phyloP scores from a whole-genome alignment of 1,284 basidiomycete genomes.

The Sanguinoderma infundibulare region DNA sequence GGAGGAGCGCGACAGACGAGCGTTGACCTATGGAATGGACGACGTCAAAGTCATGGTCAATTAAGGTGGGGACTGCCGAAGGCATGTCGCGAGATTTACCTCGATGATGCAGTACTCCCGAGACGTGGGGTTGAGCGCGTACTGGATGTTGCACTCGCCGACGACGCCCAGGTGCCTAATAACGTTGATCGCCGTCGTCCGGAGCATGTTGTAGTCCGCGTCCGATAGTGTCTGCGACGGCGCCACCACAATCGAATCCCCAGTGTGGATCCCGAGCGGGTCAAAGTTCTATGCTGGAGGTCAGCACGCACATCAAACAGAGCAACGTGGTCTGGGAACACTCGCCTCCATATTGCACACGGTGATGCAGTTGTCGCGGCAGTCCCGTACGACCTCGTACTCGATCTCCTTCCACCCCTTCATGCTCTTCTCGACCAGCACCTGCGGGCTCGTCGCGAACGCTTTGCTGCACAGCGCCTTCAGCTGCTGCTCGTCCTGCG shows the following conservation, averaged over 20 bases:
- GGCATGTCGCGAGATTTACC: conserved; percentile 42
- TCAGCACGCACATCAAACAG: neutral
- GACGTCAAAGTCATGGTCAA: neutral
- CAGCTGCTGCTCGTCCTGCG: conserved; percentile 88
- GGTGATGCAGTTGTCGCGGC: conserved; percentile 96
- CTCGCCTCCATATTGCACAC: conserved; percentile 99
- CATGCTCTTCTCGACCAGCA: conserved; percentile 98
- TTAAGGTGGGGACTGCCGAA: neutral
- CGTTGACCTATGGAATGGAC: conserved; percentile 75
- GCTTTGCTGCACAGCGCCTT: conserved; percentile 90
- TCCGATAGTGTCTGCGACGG: conserved; percentile 99
- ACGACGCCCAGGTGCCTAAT: conserved; percentile 97
- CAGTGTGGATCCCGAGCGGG: conserved; percentile 97
- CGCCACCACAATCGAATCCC: conserved; percentile 98
- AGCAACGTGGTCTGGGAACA: conserved; percentile 8
- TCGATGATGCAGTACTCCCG: conserved; percentile 99
- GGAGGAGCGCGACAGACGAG: conserved; percentile 97
- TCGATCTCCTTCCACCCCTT: conserved; percentile 99
- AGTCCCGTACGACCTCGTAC: conserved; percentile 99
- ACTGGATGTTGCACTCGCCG: conserved; percentile 99
- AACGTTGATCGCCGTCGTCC: conserved; percentile 97
- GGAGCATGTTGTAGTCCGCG: conserved; percentile 97
- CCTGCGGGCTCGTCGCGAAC: conserved; percentile 96
- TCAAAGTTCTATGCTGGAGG: conserved; percentile 84
- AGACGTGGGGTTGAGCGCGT: conserved; percentile 93